These are phyloP conservation scores for Plasmodium sp. DNA, from an alignment of 169 alveolate genomes.

Conservation along the genomic window DNA sequence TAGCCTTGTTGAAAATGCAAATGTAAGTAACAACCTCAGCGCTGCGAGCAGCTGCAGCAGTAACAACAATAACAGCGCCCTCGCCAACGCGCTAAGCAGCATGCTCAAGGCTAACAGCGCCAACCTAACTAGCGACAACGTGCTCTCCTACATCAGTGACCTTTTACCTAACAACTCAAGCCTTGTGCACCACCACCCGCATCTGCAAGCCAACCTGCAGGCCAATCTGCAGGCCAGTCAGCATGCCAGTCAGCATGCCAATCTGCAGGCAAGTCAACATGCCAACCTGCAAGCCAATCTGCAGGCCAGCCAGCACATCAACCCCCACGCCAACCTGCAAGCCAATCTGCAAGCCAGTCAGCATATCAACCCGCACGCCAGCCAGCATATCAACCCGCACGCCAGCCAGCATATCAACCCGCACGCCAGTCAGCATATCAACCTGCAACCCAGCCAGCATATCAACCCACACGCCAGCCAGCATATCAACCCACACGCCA, in stretches of 20 bases:
- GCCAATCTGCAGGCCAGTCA: background rate
- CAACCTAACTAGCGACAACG: constrained; percentile 33
- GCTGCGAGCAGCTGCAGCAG: background rate
- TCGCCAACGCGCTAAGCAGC: constrained; percentile 1
- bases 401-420: background rate
- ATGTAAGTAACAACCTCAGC: background rate
- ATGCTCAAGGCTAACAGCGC: background rate
- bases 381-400: background rate
- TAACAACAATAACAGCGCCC: background rate
- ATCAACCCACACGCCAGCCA: too few species aligned
- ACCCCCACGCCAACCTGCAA: background rate
- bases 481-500: background rate
- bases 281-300: background rate
- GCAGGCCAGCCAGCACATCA: background rate
- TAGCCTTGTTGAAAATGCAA: background rate
- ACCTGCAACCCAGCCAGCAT: background rate
- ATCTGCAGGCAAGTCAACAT: background rate
- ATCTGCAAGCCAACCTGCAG: background rate
- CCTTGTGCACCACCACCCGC: background rate
- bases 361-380: background rate
- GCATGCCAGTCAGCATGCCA: background rate
- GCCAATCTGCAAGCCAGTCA: background rate
- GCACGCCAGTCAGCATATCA: background rate
- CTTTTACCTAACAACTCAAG: constrained; percentile 34
- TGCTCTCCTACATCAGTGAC: constrained; percentile 20